Conservation (phyloP, 495 filamentous ascomycete genomes). For the Aspergillus diversus region DNA sequence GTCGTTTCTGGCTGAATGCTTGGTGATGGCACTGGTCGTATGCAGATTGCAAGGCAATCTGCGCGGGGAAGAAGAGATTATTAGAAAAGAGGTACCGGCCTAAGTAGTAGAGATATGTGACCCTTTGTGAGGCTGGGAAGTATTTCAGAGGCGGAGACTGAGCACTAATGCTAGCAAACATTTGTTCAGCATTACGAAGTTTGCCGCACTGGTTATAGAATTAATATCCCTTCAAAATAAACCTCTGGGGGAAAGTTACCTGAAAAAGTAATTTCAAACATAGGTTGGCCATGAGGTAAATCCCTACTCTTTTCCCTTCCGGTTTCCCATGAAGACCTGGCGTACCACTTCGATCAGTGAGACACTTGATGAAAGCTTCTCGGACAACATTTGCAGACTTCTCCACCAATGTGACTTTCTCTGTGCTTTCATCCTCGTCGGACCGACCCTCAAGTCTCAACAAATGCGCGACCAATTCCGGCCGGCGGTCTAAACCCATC, state of each 20-base stretch:
- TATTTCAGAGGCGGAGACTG: conserved; percentile 75
- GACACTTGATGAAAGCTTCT: conserved; percentile 86
- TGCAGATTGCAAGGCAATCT: conserved; percentile 72
- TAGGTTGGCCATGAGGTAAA: conserved; percentile 89
- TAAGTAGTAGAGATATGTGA: conserved; percentile 93
- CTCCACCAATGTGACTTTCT: conserved; percentile 78
- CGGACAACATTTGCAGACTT: conserved; percentile 84
- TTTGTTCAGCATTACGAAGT: conserved; percentile 71
- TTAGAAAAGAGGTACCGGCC: conserved; percentile 86
- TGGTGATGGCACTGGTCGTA: conserved; percentile 75
- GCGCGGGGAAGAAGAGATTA: conserved; percentile 75
- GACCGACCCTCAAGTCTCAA: conserved; percentile 52
- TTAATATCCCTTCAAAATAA: too few relatives aligned
- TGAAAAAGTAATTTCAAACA: conserved; percentile 88
- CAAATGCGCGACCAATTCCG: conserved; percentile 66
- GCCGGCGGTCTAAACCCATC: conserved; percentile 75
- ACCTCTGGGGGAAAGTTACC: conserved; percentile 38
- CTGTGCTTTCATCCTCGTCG: conserved; percentile 56
- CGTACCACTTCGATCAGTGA: conserved; percentile 76
- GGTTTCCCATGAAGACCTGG: conserved; percentile 58
- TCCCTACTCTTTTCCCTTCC: conserved; percentile 81
- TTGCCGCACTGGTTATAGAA: conserved; percentile 49
- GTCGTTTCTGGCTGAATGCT: conserved; percentile 70
- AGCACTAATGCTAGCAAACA: conserved; percentile 86
- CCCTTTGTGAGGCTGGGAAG: conserved; percentile 85